Evolutionary conservation across 2,329 filamentous ascomycete genomes (phyloP), one percentile per base, ranked within the genome.

Genomic region (Botrytis deweyae): DNA sequence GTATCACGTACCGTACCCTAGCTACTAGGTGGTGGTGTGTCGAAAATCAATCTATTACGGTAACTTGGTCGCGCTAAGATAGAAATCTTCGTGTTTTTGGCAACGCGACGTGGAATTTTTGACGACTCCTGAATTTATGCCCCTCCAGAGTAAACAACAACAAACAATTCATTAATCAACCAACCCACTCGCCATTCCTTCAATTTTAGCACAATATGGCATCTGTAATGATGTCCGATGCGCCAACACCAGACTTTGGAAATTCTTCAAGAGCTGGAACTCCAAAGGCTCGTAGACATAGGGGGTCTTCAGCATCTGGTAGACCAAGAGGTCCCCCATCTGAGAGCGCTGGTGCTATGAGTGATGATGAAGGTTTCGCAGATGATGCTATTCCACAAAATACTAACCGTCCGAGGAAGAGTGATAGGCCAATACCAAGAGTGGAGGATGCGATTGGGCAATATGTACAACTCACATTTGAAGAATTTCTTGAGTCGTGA

Each of bases 391-490:
- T 91, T 16, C 89, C 89, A 84, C 85, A 74, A 82, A 86, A 74
- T 84, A 88, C 74, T 81, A 85, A 36, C 82, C 84, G 64, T 84
- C 78, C 78, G 58, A 78, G 74, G 65, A 78, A 88, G 73, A 81
- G 78, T 49, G 75, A 86, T 85, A 70, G 83, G 62, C 84, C 87
- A 74, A 88, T 96, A 46, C 90, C 92, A 9, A 88, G 89, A 74
- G 92, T 95, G 10, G 90, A 94, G 76, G 93, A 97, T 82, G 88
- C 88, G 74, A 91, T 93, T 68, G 93, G 92, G 75, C 87, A 93
- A 76, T 88, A 91, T 72, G 88, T 95, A 40, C 92, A 93, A 80
- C 87, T 91, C 73, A 89, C 91, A 73, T 96, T 97, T 80, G 91
- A 95, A 82, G 87, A 88, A 77, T 97, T 96, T 80, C 88, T 97